Evolutionary conservation across 768 basidiomycete species (phyloP), one percentile per base, ranked within the genome.

Genomic region (Mycena rosella): DNA sequence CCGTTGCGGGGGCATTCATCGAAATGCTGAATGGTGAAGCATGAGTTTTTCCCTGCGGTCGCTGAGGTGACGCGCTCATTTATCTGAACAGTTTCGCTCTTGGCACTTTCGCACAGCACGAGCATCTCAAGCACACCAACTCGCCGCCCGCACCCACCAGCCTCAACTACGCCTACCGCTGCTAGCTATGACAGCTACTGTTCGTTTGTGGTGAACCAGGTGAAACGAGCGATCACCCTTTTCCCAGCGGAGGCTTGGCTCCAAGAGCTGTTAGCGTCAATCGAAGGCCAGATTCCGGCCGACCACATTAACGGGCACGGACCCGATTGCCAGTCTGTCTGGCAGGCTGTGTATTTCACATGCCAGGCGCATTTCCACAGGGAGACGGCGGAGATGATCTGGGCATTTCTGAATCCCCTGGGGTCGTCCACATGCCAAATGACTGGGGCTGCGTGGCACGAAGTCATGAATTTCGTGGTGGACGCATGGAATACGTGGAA

Each of bases 201-300:
- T 34, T 54, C 52, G 7, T 67, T 60, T 20, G 60, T 67, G 17
- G 59, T 67, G 27, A 45, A 67, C 26, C 24, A 34, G 24, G 29
- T 60, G 2, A 48, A 42, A 13, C 49, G 59, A 14, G 59, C 65
- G 7, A 38, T 60, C 3, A 17, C 4, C 15, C 15, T 67, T 22
- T 67, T 67, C 22, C 65, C 65, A 10, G 45, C 8, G 9, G 15
- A 38, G 38, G 15, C 38, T 7, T 38, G 66, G 66, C 36, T 67
- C 0, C 66, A 67, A 45, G 26, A 38, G 8, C 17, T 62, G 6
- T 60, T 67, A 6, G 52, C 26, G 18, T 8, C 1, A 11, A 53
- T 44, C n/a, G 66, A 67, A 40, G 66, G 66, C n/a, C 66, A 67
- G 36, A 67, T 67, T n/a, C n/a, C n/a, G n/a, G n/a, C n/a, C n/a